Percentiles rank a stretch among this genome's conserved stretches.
Conservation (phyloP, 805 yeast genomes). For the Kurtzmaniella cleridarum region DNA sequence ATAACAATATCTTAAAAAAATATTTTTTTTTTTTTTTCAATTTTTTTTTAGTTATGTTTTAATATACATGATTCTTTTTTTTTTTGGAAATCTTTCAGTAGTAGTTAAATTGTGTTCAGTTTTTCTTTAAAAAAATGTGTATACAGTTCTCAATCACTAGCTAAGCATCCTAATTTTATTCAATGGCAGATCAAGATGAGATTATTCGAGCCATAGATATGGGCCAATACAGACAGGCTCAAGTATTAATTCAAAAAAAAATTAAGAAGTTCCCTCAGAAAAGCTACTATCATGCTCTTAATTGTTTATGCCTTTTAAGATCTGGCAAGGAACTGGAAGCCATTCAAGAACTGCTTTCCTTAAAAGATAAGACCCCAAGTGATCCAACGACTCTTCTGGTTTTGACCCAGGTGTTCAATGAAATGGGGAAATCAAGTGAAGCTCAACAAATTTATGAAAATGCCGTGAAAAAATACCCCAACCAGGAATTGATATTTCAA, state of each 20-base stretch:
- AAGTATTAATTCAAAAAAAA: slow-evolving; percentile 42
- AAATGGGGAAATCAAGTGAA: slow-evolving; percentile 29
- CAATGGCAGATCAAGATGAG: slow-evolving; percentile 18
- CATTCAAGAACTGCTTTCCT: slow-evolving; percentile 19
- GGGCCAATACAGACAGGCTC: slow-evolving; percentile 52
- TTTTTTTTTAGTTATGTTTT: background rate
- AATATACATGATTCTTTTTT: background rate
- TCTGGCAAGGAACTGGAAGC: slow-evolving; percentile 31
- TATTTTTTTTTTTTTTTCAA: background rate
- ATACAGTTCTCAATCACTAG: background rate
- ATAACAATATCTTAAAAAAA: too few relatives aligned
- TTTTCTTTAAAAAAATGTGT: background rate
- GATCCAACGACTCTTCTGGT: slow-evolving; percentile 50
- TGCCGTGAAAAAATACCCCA: slow-evolving; percentile 54
- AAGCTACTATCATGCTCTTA: slow-evolving; percentile 47
- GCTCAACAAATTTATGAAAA: slow-evolving; percentile 49
- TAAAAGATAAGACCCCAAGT: slow-evolving; percentile 39
- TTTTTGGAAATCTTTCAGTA: background rate
- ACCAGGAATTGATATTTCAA: slow-evolving; percentile 37
- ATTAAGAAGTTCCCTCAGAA: slow-evolving; percentile 52
- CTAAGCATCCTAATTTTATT: background rate
- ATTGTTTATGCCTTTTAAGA: slow-evolving; percentile 27
- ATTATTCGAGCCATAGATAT: slow-evolving; percentile 41
- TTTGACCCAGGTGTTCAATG: slow-evolving; percentile 40
- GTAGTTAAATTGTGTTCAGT: background rate